Conservation (phyloP, 768 basidiomycete genomes). For the Xerocomellus amylosporus region DNA sequence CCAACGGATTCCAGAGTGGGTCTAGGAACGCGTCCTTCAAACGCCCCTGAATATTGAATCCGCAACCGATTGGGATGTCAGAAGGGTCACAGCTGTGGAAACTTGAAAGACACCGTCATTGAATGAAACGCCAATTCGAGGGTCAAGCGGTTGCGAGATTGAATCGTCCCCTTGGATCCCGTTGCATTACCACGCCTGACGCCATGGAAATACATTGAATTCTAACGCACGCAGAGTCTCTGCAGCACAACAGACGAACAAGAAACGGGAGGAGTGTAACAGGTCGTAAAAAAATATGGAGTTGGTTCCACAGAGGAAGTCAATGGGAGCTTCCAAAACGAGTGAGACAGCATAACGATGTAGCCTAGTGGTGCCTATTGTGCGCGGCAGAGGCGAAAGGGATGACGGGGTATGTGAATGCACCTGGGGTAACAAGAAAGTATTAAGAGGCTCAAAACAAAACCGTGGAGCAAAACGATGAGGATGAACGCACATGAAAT, state of each 20-base stretch:
- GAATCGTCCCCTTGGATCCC: not conserved
- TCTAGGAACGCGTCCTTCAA: not conserved
- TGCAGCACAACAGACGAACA: conserved; percentile 14
- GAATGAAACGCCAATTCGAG: not conserved
- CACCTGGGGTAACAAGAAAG: conserved; percentile 24
- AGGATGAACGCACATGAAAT: conserved; percentile 18
- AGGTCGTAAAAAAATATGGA: conserved; percentile 19
- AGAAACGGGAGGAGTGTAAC: conserved; percentile 14
- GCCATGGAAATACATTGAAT: conserved; percentile 21
- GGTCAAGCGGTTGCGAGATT: not conserved
- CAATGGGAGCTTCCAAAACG: conserved; percentile 20
- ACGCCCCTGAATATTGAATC: not conserved
- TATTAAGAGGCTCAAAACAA: conserved; percentile 12
- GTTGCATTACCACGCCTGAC: conserved; percentile 3
- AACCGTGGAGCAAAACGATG: conserved; percentile 17
- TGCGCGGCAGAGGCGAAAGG: conserved; percentile 16
- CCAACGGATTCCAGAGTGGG: not conserved
- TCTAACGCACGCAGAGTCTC: conserved; percentile 8
- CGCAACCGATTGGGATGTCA: not conserved
- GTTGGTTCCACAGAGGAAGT: conserved; percentile 11
- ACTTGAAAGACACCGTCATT: too few species aligned
- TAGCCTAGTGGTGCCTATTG: conserved; percentile 20
- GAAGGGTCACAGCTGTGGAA: too few species aligned
- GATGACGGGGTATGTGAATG: conserved; percentile 23
- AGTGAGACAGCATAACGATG: conserved; percentile 27